Base-by-base conservation (phyloP, 176 grass and related monocot genomes). In the Sorghum bicolor region DNA sequence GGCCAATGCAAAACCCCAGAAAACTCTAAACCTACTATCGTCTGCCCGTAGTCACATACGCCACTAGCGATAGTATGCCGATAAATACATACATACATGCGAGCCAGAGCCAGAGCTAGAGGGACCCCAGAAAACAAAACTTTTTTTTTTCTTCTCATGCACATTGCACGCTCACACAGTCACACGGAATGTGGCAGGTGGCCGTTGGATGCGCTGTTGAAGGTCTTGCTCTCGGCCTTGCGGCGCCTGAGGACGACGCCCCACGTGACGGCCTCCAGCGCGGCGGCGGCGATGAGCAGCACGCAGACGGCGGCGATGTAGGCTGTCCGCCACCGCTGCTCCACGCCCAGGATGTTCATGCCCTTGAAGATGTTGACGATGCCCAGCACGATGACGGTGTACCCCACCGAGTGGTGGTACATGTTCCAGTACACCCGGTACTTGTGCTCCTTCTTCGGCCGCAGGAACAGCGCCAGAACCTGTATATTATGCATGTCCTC, bases 361-460 rank as follows among this genome's bases (percentile, higher is more conserved):
- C 93, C 93, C 61, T 87, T 90, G 70, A 94, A 92, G 74, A 94
- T 80, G 82, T 94, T 94, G 83, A 88, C 30, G 57, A 90, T 5
- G 31, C 81, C 74, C 17, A 94, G 73, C 25, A 77, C 50, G 70
- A 94, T 80, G 22, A 92, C 85, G 0, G 82, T 37, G 79, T 92
- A 94, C 22, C 93, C 93, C 8, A 86, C 79, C 4, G 86, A 83
- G 76, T 92, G 85, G 37, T 94, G 92, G 85, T 92, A 94, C 38
- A 80, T 45, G 87, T 94, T 94, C 92, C 92, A 94, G 87, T 92
- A 94, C 17, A n/a, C 15, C 6, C 87, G 79, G 53, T 78, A 88
- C 72, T 71, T 92, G 82, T 94, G 55, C 29, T 53, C 64, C 82
- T 88, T 90, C 15, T 83, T 86, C 0, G 93, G 93, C 60, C 90